These are phyloP conservation scores for Globisporangium orthogonon DNA, from an alignment of 352 stramenopile species.

Conservation along the genomic window DNA sequence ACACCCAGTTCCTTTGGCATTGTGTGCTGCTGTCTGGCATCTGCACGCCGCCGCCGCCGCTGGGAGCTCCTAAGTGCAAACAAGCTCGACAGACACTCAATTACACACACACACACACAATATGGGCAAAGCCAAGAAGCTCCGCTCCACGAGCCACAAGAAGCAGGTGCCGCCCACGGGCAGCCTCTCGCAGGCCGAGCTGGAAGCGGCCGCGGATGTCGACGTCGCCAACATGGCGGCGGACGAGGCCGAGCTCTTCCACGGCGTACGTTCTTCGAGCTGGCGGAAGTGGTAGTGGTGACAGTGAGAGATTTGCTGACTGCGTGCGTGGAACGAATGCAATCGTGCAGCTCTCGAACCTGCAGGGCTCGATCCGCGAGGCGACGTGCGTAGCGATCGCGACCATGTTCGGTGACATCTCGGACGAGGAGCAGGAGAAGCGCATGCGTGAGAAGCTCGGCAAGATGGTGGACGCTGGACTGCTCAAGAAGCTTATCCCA, in stretches of 20 bases:
- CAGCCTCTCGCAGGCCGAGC: slow-evolving; percentile 43
- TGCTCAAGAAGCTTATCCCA: slow-evolving; percentile 81
- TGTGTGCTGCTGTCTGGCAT: too few species aligned
- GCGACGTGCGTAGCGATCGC: slow-evolving; percentile 81
- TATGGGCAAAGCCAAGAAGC: slow-evolving; percentile 88
- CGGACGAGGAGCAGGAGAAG: slow-evolving; percentile 48
- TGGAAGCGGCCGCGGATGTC: slow-evolving; percentile 32
- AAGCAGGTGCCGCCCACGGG: slow-evolving; percentile 62
- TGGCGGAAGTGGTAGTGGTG: neutral
- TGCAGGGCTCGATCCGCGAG: slow-evolving; percentile 79
- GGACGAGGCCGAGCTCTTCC: slow-evolving; percentile 66
- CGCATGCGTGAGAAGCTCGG: slow-evolving; percentile 58
- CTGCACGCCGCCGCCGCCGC: neutral
- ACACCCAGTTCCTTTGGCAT: too few species aligned
- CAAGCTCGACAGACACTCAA: neutral
- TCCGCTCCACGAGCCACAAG: slow-evolving; percentile 80
- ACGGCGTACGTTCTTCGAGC: slow-evolving; percentile 25
- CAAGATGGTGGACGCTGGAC: slow-evolving; percentile 67
- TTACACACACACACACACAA: slow-evolving; percentile 3
- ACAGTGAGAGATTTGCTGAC: neutral
- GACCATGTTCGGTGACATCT: slow-evolving; percentile 74
- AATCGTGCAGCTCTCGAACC: slow-evolving; percentile 39
- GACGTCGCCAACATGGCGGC: slow-evolving; percentile 38
- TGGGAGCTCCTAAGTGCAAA: neutral
- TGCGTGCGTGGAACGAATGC: neutral